Evolutionary conservation across 2,329 filamentous ascomycete genomes (phyloP).

Genomic region (Stromatinia cepivora): DNA sequence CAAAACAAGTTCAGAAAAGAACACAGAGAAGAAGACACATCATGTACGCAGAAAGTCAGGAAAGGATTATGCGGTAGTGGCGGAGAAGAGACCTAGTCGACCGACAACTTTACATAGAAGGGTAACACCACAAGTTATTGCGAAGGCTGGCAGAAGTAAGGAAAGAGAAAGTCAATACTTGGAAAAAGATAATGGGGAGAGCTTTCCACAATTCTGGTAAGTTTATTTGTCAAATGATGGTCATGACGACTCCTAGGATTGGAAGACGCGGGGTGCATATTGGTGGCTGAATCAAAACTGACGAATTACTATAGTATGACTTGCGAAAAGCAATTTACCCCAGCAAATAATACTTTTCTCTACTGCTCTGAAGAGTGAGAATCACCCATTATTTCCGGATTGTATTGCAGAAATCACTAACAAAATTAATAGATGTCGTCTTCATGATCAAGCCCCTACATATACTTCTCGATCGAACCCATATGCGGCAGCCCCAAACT

Average conservation of each 20-base stretch:
- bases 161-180: constrained; percentile 31
- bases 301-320: constrained; percentile 54
- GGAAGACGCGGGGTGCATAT: constrained; percentile 40
- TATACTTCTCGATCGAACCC: constrained; percentile 29
- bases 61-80: constrained; percentile 30
- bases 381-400: neutral
- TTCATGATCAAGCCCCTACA: constrained; percentile 35
- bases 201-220: constrained; percentile 66
- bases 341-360: constrained; percentile 56
- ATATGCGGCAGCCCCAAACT: constrained; percentile 31
- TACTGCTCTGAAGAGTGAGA: constrained; percentile 66
- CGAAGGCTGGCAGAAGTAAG: constrained; percentile 25
- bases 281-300: constrained; percentile 26
- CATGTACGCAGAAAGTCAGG: constrained; percentile 36
- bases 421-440: constrained; percentile 32
- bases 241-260: neutral
- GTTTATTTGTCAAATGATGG: constrained; percentile 12
- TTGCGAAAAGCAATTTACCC: constrained; percentile 66
- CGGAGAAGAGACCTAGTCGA: constrained; percentile 32
- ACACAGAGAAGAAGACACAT: constrained; percentile 15
- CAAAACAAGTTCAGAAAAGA: constrained; percentile 29
- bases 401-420: constrained; percentile 1
- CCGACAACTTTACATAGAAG: constrained; percentile 31
- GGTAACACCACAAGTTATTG: constrained; percentile 32
- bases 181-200: constrained; percentile 55